Evolutionary conservation across 768 basidiomycete genomes (phyloP), one percentile per base, ranked within the genome.

Genomic region (Lyophyllum semitale): DNA sequence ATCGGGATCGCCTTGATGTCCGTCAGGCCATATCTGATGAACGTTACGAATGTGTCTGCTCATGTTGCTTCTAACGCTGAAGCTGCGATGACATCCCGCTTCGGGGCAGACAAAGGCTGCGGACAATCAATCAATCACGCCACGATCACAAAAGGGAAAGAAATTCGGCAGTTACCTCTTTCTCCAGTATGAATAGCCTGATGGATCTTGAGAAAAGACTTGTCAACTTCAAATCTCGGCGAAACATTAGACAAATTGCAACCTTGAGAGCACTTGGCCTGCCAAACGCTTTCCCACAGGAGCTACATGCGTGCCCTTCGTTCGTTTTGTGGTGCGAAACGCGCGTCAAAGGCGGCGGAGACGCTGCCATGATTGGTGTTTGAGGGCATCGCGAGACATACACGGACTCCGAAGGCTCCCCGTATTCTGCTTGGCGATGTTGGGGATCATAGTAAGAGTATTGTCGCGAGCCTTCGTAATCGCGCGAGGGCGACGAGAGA

Each of bases 11-110:
- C 50, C 61, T 27, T 59, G 54, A 43, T 57, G 26, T 1, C 33
- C 55, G 30, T 63, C 62, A 13, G 60, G 62, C 62, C 62, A 63
- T 22, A 63, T 63, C 37, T 65, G 62, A 53, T 65, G 64, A 22
- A 65, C 64, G 35, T 65, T 65, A 35, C 85, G 82, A 51, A 83
- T 78, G 62, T 87, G 85, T 51, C 85, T 76, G 60, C 84, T 84
- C 83, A 87, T 84, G 72, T 87, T 87, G 66, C 83, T 85, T 66
- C 84, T 78, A 54, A 87, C 85, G 59, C 83, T 84, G 65, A 87
- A 87, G 60, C 78, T 77, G 53, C 85, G 84, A 37, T 81, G 84
- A 68, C 85, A 87, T 55, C 84, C 82, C 57, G 82, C 79, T 59
- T 78, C 80, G 27, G 85, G 82, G 64, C 85, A 87, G 37, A 73